Percentiles rank a stretch among this genome's conserved stretches.
Conservation (phyloP, 1,284 basidiomycete species). For the Sanghuangporus baumii region DNA sequence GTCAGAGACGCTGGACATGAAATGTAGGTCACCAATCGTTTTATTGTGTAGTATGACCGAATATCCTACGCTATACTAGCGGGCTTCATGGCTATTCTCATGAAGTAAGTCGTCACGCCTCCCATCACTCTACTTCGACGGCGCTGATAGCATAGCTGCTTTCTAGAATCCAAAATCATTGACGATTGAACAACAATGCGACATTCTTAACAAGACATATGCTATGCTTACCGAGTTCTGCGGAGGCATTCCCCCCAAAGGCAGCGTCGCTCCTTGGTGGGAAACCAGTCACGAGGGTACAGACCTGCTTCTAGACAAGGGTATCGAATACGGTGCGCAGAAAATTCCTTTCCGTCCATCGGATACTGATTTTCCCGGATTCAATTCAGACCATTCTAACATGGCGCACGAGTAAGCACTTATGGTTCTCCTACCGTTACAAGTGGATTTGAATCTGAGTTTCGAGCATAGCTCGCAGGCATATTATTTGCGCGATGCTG, state of each 20-base stretch:
- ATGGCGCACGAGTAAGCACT: slow-evolving; percentile 54
- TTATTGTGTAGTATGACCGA: slow-evolving; percentile 1
- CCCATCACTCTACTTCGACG: background rate
- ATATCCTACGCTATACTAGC: slow-evolving; percentile 25
- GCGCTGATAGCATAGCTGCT: background rate
- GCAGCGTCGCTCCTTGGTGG: slow-evolving; percentile 76
- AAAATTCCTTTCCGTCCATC: background rate
- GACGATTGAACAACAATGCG: slow-evolving; percentile 62
- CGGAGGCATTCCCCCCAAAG: slow-evolving; percentile 59
- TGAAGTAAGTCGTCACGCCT: slow-evolving; percentile 36
- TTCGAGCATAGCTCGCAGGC: slow-evolving; percentile 49
- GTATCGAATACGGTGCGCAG: slow-evolving; percentile 62
- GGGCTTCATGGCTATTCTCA: slow-evolving; percentile 75
- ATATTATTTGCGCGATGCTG: slow-evolving; percentile 67
- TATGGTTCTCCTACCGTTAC: background rate
- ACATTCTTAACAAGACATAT: slow-evolving; percentile 66
- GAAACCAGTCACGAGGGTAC: slow-evolving; percentile 69
- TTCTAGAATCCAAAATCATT: slow-evolving; percentile 57
- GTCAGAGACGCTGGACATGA: slow-evolving; percentile 69
- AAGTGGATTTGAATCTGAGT: slow-evolving; percentile 9
- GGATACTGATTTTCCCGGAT: background rate
- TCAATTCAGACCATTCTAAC: slow-evolving; percentile 54
- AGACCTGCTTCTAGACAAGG: slow-evolving; percentile 64
- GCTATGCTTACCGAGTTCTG: slow-evolving; percentile 65
- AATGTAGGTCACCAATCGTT: slow-evolving; percentile 35